Percentiles rank a stretch among this genome's conserved stretches.
These are phyloP conservation scores for Carex scoparia DNA, from an alignment of 176 grass and related monocot genomes.

Conservation along the genomic window DNA sequence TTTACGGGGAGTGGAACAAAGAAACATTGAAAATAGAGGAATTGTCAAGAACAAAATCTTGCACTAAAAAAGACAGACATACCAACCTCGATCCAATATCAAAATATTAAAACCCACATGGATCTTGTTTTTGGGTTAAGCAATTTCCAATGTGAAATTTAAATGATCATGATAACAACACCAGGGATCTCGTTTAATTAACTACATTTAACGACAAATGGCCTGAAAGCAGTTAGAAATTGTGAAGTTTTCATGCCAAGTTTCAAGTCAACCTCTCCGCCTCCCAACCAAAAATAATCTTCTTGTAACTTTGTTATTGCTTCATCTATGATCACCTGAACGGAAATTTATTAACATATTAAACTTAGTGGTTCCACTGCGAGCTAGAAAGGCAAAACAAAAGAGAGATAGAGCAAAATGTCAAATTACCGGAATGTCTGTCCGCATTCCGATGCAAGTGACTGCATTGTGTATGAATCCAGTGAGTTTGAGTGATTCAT, in stretches of 20 bases:
- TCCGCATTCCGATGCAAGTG: constrained; percentile 90
- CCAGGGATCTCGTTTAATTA: constrained; percentile 30
- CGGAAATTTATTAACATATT: constrained; percentile 4
- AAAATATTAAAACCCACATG: constrained; percentile 31
- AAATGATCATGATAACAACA: constrained; percentile 1
- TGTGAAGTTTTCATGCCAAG: constrained; percentile 73
- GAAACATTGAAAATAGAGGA: constrained; percentile 33
- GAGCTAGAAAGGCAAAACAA: not conserved
- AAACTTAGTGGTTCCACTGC: not conserved
- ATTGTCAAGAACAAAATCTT: constrained; percentile 29
- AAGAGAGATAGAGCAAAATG: not conserved
- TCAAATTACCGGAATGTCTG: constrained; percentile 65
- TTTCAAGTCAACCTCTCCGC: constrained; percentile 91
- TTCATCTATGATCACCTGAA: constrained; percentile 91
- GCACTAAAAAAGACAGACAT: constrained; percentile 73
- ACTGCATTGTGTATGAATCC: constrained; percentile 88
- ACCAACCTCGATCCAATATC: constrained; percentile 46
- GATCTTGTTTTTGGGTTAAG: not conserved
- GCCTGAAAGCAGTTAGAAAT: constrained; percentile 64
- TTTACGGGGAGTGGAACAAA: not conserved
- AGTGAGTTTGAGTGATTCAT: constrained; percentile 81
- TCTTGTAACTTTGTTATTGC: constrained; percentile 75
- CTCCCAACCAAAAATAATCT: constrained; percentile 91
- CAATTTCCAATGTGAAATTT: constrained; percentile 1
- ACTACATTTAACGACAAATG: constrained; percentile 88